A percentile compares a stretch with the other conserved stretches of the same genome.
Conservation (phyloP, 164 flowering plant genomes). For the grape (Vitis vinifera) region ASM3070453v1 NC_081811.1:8197001-8197500, state of each 20-base stretch:
- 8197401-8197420: slow-evolving; percentile 5
- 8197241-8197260: slow-evolving; percentile 13
- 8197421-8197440: slow-evolving; percentile 1
- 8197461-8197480: slow-evolving; percentile 6
- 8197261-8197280: slow-evolving; percentile 7
- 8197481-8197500: slow-evolving; percentile 18
- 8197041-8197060: slow-evolving; percentile 11
- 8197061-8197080: slow-evolving; percentile 14
- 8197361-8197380: slow-evolving; percentile 23
- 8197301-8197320: slow-evolving; percentile 1
- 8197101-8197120: slow-evolving; percentile 12
- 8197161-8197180: slow-evolving; percentile 27
- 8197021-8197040: slow-evolving; percentile 13
- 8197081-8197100: slow-evolving; percentile 4
- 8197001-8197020: slow-evolving; percentile 15
- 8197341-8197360: neutral
- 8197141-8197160: slow-evolving; percentile 12
- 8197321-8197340: slow-evolving; percentile 10
- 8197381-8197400: slow-evolving; percentile 13
- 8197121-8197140: slow-evolving; percentile 9
- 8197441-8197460: slow-evolving; percentile 5
- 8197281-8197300: slow-evolving; percentile 6
- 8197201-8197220: slow-evolving; percentile 18
- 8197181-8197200: slow-evolving; percentile 27
- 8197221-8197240: slow-evolving; percentile 17